Conservation (phyloP, 2,329 filamentous ascomycete species). For the Botrytis fragariae region DNA sequence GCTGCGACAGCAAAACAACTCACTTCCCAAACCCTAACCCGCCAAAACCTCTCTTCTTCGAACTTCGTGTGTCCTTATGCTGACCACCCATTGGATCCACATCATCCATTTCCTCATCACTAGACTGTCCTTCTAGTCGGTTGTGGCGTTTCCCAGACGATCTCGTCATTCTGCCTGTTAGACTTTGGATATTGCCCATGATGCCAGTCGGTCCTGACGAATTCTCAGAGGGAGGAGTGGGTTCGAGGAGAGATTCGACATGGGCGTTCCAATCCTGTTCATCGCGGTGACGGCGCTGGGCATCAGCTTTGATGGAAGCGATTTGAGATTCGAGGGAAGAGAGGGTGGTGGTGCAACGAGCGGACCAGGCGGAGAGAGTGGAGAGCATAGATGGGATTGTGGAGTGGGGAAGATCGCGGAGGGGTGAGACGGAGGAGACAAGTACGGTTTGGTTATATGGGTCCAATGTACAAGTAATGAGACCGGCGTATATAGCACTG, state of each 20-base stretch:
- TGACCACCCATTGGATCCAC: slow-evolving; percentile 39
- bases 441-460: slow-evolving; percentile 71
- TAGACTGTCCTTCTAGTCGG: slow-evolving; percentile 44
- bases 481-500: slow-evolving; percentile 79
- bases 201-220: neutral
- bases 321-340: slow-evolving; percentile 75
- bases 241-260: slow-evolving; percentile 36
- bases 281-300: slow-evolving; percentile 50
- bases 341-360: slow-evolving; percentile 73
- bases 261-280: slow-evolving; percentile 36
- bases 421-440: slow-evolving; percentile 76
- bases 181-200: neutral
- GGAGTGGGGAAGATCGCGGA: slow-evolving; percentile 79
- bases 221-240: neutral
- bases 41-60: slow-evolving; percentile 49
- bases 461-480: slow-evolving; percentile 81
- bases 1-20: slow-evolving; percentile 4
- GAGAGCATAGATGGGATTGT: slow-evolving; percentile 66
- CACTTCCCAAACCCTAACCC: slow-evolving; percentile 22
- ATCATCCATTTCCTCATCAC: slow-evolving; percentile 39
- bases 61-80: slow-evolving; percentile 51
- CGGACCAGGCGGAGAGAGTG: slow-evolving; percentile 71
- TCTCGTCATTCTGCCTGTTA: slow-evolving; percentile 11
- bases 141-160: slow-evolving; percentile 4
- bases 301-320: slow-evolving; percentile 58